Base-by-base conservation (phyloP, 2,329 filamentous ascomycete genomes). In the Talaromyces rugulosus region DNA sequence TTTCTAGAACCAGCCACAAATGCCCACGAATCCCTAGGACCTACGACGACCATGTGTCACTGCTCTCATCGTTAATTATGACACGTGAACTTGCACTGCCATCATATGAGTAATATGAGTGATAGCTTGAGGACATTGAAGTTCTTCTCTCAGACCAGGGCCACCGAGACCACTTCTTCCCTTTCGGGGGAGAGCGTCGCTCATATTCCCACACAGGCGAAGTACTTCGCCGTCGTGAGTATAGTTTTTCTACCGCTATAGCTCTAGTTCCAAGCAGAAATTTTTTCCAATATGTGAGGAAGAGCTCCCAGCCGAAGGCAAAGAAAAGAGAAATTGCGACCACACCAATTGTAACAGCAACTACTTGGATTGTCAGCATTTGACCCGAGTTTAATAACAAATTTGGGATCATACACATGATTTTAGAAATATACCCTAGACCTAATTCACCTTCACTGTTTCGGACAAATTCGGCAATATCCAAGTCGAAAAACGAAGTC, bases 381-480 rank as follows among this genome's bases (percentile, higher is more conserved):
- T 27, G 8, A 12, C 9, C 16, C 23, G 23, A 30, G 47, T 2
- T 14, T 28, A 30, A 30, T 23, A 28, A 30, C 18, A 51, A 27
- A 12, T 30, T 51, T 2, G 47, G 18, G 47, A 27, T 5, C 47
- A 27, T 51, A 51, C 47, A 51, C 47, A 51, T 51, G 47, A 51
- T 27, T 51, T 27, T 30, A 51, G 47, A 51, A 51, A 51, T 18
- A 28, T 51, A 51, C 28, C 18, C 47, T 27, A 58, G 30, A 28
- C 56, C 18, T 16, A 58, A 51, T 28, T 36, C 47, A 47, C 56
- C 56, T 30, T 58, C 30, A 27, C 30, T 18, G 18, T 58, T 58
- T 58, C 56, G 56, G 42, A 33, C 30, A 50, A 58, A 58, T 58
- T 58, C 42, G 56, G 30, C 56, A 27, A 58, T 50, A 31, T 58